Percentiles rank a stretch among this genome's conserved stretches.
These are phyloP conservation scores for Debaryomycetaceae sp. DNA, from an alignment of 1,139 yeast genomes.

Conservation along the genomic window DNA sequence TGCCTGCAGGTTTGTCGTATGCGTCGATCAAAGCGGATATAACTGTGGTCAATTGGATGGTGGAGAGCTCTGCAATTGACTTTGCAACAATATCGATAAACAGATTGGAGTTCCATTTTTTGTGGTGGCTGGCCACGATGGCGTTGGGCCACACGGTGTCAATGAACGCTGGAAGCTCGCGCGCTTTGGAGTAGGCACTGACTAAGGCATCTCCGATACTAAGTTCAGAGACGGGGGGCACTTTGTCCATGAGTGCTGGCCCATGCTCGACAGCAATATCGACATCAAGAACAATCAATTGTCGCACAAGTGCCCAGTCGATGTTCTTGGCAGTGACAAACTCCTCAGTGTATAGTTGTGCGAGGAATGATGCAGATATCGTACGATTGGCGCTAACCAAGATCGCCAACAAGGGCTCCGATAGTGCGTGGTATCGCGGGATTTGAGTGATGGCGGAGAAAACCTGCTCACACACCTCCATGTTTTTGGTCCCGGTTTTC, in stretches of 20 bases:
- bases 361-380: conserved; percentile 44
- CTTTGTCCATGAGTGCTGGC: conserved; percentile 19
- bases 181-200: conserved; percentile 48
- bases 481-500: conserved; percentile 22
- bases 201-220: conserved; percentile 37
- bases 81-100: conserved; percentile 36
- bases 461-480: conserved; percentile 38
- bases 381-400: conserved; percentile 42
- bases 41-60: conserved; percentile 35
- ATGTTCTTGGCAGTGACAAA: conserved; percentile 14
- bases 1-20: conserved; percentile 3
- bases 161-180: conserved; percentile 54
- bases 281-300: conserved; percentile 45
- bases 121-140: conserved; percentile 14
- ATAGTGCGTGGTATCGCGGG: conserved; percentile 23
- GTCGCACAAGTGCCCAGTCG: conserved; percentile 43
- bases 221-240: conserved; percentile 13
- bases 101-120: conserved; percentile 23
- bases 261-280: conserved; percentile 45
- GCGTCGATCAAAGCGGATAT: conserved; percentile 15
- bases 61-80: conserved; percentile 40
- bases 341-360: conserved; percentile 27
- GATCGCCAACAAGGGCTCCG: conserved; percentile 35
- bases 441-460: conserved; percentile 30
- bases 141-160: conserved; percentile 40